A percentile compares a stretch with the other conserved stretches of the same genome.
phyloP scores from a whole-genome alignment of 768 basidiomycete species.

The Artomyces pyxidatus region DNA sequence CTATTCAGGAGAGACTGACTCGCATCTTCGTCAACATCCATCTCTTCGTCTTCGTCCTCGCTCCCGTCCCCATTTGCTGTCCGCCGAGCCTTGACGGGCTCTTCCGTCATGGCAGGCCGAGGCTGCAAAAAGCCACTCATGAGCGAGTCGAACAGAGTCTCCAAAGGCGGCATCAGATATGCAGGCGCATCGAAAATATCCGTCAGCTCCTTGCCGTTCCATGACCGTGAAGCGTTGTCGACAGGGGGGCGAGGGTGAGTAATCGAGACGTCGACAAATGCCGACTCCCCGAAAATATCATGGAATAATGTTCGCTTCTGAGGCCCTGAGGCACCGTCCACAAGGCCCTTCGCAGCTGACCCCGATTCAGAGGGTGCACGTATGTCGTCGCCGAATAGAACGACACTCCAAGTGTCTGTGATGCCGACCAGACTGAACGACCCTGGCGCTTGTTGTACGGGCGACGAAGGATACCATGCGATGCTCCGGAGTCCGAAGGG shows the following conservation, averaged over 20 bases:
- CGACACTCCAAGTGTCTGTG: constrained; percentile 54
- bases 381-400: constrained; percentile 59
- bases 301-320: constrained; percentile 64
- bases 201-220: constrained; percentile 35
- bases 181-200: constrained; percentile 60
- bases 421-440: constrained; percentile 62
- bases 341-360: constrained; percentile 31
- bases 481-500: constrained; percentile 59
- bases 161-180: constrained; percentile 70
- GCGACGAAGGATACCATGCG: constrained; percentile 28
- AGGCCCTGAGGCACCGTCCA: constrained; percentile 20
- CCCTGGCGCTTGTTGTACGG: constrained; percentile 22
- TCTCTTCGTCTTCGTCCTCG: constrained; percentile 25
- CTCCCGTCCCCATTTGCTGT: constrained; percentile 16
- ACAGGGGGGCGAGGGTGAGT: constrained; percentile 16
- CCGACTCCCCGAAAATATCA: constrained; percentile 83
- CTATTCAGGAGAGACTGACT: constrained; percentile 8
- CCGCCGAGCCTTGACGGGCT: constrained; percentile 13
- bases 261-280: constrained; percentile 35
- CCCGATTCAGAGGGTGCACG: constrained; percentile 34
- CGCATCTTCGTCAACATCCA: constrained; percentile 17
- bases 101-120: constrained; percentile 18
- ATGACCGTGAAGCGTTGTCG: constrained; percentile 21
- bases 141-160: constrained; percentile 60
- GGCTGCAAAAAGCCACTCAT: constrained; percentile 39